phyloP scores from a whole-genome alignment of 2,329 filamentous ascomycete species.

The Paracorniculantispora psalliotae region DNA sequence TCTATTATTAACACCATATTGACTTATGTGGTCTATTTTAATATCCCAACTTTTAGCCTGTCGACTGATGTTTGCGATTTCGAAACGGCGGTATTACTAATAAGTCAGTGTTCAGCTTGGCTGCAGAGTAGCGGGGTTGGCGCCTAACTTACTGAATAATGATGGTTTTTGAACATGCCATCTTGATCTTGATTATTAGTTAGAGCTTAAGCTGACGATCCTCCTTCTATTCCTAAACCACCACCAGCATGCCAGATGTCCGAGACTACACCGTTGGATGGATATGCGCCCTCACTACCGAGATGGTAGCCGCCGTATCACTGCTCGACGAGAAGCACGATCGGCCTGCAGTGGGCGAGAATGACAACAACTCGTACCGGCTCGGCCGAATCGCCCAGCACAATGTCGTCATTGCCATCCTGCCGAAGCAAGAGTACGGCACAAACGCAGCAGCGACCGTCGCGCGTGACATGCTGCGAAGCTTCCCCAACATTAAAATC shows the following conservation, averaged over 20 bases:
- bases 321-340: slow-evolving; percentile 36
- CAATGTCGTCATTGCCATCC: slow-evolving; percentile 19
- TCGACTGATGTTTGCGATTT: too few species aligned
- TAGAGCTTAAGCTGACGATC: too few species aligned
- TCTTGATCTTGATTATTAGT: too few species aligned
- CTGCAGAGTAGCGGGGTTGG: too few species aligned
- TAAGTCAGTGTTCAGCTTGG: too few species aligned
- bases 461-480: slow-evolving; percentile 25
- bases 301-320: slow-evolving; percentile 32
- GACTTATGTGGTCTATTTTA: too few species aligned
- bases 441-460: slow-evolving; percentile 20
- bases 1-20: too few species aligned
- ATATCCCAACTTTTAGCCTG: too few species aligned
- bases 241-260: background rate
- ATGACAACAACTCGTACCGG: slow-evolving; percentile 17
- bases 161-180: too few species aligned
- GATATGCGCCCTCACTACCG: slow-evolving; percentile 36
- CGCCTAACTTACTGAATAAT: too few species aligned
- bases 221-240: too few species aligned
- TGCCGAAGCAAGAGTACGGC: slow-evolving; percentile 18
- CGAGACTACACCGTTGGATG: slow-evolving; percentile 35
- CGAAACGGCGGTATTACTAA: too few species aligned
- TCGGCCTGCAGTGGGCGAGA: slow-evolving; percentile 5
- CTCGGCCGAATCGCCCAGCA: slow-evolving; percentile 18
- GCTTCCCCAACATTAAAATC: slow-evolving; percentile 26